A percentile compares a stretch with the other conserved stretches of the same genome.
phyloP scores from a whole-genome alignment of 2,329 filamentous ascomycete genomes.

The Cercospora beticola region DNA sequence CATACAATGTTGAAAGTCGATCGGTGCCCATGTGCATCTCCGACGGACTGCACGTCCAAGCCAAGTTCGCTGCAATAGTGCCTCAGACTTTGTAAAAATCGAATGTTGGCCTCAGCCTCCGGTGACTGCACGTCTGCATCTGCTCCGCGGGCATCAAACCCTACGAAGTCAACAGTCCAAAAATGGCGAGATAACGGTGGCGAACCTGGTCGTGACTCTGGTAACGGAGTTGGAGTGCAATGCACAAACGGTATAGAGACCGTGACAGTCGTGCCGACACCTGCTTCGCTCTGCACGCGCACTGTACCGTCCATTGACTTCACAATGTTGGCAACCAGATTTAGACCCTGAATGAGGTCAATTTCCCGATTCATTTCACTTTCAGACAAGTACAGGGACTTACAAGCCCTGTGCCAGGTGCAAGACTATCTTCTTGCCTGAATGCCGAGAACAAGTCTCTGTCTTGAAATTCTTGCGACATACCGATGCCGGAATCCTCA shows the following conservation, averaged over 20 bases:
- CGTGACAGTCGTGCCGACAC: neutral
- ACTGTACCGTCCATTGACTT: neutral
- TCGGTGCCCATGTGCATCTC: neutral
- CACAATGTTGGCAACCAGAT: neutral
- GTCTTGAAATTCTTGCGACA: slow-evolving; percentile 31
- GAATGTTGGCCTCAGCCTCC: neutral
- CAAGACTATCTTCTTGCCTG: slow-evolving; percentile 35
- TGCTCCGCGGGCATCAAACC: neutral
- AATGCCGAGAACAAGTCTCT: slow-evolving; percentile 36
- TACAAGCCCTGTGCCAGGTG: slow-evolving; percentile 34
- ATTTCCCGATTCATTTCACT: neutral
- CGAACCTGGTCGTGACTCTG: neutral
- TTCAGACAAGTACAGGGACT: neutral
- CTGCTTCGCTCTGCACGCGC: neutral
- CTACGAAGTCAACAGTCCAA: neutral
- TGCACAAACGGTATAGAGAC: neutral
- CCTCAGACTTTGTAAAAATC: neutral
- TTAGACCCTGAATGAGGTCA: neutral
- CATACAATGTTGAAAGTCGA: neutral
- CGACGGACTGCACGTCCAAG: neutral
- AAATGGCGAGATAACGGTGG: neutral
- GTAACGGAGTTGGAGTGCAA: neutral
- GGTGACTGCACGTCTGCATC: neutral
- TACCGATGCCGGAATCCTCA: slow-evolving; percentile 37
- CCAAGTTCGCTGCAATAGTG: neutral